Percentiles rank a stretch among this genome's conserved stretches.
These are phyloP conservation scores for Mycena amicta DNA, from an alignment of 768 basidiomycete genomes.

Conservation along the genomic window DNA sequence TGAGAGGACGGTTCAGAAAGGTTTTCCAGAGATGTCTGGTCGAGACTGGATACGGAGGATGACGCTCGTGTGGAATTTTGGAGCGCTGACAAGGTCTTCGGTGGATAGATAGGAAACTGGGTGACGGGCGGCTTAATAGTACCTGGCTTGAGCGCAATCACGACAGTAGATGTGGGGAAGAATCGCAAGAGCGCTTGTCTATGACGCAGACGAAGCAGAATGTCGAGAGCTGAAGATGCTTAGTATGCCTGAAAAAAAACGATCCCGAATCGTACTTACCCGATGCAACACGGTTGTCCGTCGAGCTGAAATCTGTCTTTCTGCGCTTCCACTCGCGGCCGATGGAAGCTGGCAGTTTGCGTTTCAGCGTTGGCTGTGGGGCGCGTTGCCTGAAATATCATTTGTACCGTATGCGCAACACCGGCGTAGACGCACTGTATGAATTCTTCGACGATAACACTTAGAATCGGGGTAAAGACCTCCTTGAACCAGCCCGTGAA, in stretches of 20 bases:
- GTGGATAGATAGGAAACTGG: no score
- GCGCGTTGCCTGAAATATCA: no score
- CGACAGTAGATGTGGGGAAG: background rate
- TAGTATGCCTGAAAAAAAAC: background rate
- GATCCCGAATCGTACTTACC: background rate
- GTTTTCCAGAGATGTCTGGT: no score
- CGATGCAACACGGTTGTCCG: background rate
- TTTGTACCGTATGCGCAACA: no score
- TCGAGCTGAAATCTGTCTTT: background rate
- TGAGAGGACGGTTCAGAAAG: no score
- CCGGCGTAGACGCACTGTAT: background rate
- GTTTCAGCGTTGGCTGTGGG: no score
- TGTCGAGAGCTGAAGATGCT: background rate
- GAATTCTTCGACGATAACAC: background rate
- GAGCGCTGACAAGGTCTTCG: no score
- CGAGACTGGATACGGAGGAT: no score
- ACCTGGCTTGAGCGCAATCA: no score
- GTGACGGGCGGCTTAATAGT: no score
- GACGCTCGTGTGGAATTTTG: no score
- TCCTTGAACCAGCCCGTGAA: conserved; percentile 9
- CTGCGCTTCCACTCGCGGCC: background rate
- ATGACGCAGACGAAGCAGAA: background rate
- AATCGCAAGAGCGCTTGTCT: background rate
- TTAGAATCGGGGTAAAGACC: conserved; percentile 9
- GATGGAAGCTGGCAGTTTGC: no score